Conservation (phyloP, 2,329 filamentous ascomycete genomes). For the Ceratocystis cubensis region DNA sequence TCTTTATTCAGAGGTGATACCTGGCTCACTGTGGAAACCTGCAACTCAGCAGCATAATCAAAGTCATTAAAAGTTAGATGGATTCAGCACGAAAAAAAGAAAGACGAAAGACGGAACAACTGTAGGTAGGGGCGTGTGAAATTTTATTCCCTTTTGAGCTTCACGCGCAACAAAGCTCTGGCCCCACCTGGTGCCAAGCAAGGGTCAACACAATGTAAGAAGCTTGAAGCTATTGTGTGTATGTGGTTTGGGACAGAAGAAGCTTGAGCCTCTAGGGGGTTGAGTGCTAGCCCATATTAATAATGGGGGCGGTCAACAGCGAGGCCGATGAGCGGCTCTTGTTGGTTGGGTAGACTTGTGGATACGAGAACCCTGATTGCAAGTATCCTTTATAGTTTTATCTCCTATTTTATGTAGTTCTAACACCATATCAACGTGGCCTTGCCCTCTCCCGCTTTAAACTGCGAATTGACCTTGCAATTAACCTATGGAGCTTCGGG, state of each 20-base stretch:
- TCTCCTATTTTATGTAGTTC: neutral
- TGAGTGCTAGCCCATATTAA: neutral
- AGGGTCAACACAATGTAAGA: slow-evolving; percentile 6
- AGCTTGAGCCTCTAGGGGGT: slow-evolving; percentile 1
- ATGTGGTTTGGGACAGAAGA: neutral
- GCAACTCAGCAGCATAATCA: neutral
- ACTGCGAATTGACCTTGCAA: neutral
- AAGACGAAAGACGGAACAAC: neutral
- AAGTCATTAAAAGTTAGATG: neutral
- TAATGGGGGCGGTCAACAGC: neutral
- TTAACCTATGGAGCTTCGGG: neutral
- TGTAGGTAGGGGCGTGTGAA: neutral
- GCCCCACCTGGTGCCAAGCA: slow-evolving; percentile 6
- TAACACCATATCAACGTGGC: neutral
- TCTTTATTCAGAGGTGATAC: neutral
- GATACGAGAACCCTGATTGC: slow-evolving; percentile 3
- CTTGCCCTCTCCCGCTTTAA: neutral
- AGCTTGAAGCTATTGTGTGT: neutral
- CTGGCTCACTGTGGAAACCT: neutral
- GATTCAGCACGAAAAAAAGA: neutral
- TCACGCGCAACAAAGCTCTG: neutral
- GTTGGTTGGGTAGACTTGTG: neutral
- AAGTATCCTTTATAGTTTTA: neutral
- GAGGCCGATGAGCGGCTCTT: neutral
- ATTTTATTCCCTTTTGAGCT: neutral